A percentile compares a stretch with the other conserved stretches of the same genome.
These are phyloP conservation scores for Mortierella alpina DNA, from an alignment of 192 early-diverging fungal genomes.

Conservation along the genomic window DNA sequence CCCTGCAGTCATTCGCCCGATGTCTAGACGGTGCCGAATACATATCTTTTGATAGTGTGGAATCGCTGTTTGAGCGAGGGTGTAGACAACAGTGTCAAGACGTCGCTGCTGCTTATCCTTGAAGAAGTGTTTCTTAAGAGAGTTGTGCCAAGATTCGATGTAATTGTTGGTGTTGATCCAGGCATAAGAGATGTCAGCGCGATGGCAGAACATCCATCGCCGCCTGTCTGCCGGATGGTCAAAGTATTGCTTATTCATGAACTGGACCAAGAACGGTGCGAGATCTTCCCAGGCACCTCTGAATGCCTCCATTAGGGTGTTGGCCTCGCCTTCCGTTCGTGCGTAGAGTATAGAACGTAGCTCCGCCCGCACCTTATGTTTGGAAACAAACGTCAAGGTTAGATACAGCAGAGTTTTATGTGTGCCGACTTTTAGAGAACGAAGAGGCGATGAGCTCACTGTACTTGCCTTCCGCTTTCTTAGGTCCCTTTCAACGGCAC, in stretches of 20 bases:
- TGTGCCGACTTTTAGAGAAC: no score
- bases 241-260: slow-evolving; percentile 4
- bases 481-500: neutral
- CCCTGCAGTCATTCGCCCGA: slow-evolving; percentile 6
- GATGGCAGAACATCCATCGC: slow-evolving; percentile 14
- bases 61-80: neutral
- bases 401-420: no score
- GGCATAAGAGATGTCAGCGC: slow-evolving; percentile 4
- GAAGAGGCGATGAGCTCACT: no score
- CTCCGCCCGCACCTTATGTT: no score
- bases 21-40: neutral
- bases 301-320: neutral
- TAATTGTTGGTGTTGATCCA: slow-evolving; percentile 17
- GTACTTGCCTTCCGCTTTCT: neutral
- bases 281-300: neutral
- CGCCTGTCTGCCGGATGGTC: neutral
- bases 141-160: slow-evolving; percentile 21
- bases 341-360: neutral
- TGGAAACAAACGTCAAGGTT: no score
- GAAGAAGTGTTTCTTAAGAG: slow-evolving; percentile 14
- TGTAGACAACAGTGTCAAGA: slow-evolving; percentile 9
- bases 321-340: neutral
- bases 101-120: slow-evolving; percentile 14
- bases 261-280: neutral
- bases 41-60: slow-evolving; percentile 16